A percentile compares a stretch with the other conserved stretches of the same genome.
Evolutionary conservation across 2,329 filamentous ascomycete species (phyloP).

Genomic region (Cladobotryum mycophilum): DNA sequence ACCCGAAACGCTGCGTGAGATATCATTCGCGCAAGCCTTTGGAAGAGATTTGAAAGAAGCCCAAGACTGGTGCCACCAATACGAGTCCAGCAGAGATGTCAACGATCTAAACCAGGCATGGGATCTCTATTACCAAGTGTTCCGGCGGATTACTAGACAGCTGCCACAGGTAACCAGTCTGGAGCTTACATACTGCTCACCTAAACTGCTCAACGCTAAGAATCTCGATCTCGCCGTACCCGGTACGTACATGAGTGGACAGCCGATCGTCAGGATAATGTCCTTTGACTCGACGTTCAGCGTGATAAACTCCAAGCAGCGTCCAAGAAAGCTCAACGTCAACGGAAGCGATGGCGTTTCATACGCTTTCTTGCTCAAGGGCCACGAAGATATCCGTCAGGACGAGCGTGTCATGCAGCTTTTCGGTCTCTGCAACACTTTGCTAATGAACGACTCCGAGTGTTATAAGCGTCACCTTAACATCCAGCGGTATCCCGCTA

Average conservation of each 20-base stretch:
- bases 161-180: slow-evolving; percentile 86
- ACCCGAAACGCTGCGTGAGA: slow-evolving; percentile 87
- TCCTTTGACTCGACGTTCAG: slow-evolving; percentile 85
- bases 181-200: slow-evolving; percentile 94
- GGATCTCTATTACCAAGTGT: slow-evolving; percentile 99
- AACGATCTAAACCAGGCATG: slow-evolving; percentile 96
- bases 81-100: slow-evolving; percentile 79
- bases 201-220: slow-evolving; percentile 77
- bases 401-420: slow-evolving; percentile 99
- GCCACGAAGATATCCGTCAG: slow-evolving; percentile 98
- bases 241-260: slow-evolving; percentile 78
- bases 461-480: slow-evolving; percentile 95
- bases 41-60: slow-evolving; percentile 92
- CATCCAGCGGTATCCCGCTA: slow-evolving; percentile 94
- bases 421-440: slow-evolving; percentile 94
- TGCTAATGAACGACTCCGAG: slow-evolving; percentile 88
- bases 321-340: slow-evolving; percentile 81
- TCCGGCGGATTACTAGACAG: slow-evolving; percentile 90
- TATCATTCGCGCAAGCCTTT: slow-evolving; percentile 96
- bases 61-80: slow-evolving; percentile 91
- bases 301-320: slow-evolving; percentile 95
- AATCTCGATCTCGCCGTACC: slow-evolving; percentile 93
- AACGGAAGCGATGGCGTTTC: slow-evolving; percentile 81
- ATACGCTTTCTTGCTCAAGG: slow-evolving; percentile 90
- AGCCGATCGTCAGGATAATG: slow-evolving; percentile 74